Base-by-base conservation (phyloP, 768 basidiomycete genomes). In the Rhodotorula graminis region DNA sequence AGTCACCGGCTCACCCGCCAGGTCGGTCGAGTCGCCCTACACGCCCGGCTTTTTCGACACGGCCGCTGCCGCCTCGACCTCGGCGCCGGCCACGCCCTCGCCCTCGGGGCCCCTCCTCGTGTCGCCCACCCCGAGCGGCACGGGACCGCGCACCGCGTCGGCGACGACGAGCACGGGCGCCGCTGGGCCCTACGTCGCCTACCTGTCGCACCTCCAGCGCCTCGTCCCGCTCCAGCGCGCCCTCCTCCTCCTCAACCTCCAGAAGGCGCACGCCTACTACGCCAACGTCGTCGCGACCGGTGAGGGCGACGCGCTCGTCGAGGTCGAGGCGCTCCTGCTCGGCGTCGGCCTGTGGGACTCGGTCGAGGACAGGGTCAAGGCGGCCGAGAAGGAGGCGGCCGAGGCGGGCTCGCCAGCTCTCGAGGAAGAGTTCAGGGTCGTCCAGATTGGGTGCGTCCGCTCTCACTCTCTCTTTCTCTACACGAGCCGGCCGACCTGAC, bases 161-260 rank as follows among this genome's bases (percentile, higher is more conserved):
- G 19, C 19, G 7, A 21, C 23, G 15, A 4, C 47, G 19, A 9
- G 3, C 47, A 19, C 57, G 9, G 18, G 23, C 33, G 60, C 60
- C n/a, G 60, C 60, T 15, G 23, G 52, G n/a, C 60, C 60, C n/a
- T 61, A 61, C 27, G 29, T 25, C 27, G 9, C 60, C 31, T 75
- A 69, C 67, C 57, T 75, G 40, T 19, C 56, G 21, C 58, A 71
- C 61, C 56, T 75, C 7, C 61, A 68, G 29, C 59, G 57, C 7
- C 68, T 75, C 56, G 53, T 72, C 60, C 74, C 74, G 29, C 64
- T 75, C 11, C 74, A 75, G 55, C 70, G 74, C 27, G 60, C 70
- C 12, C 67, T 75, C 27, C 56, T 75, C 10, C 64, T 75, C 19
- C 70, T 75, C 49, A 75, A 75, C 64, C 55, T 75, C 0, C 74